A percentile compares a stretch with the other conserved stretches of the same genome.
These are phyloP conservation scores for Botrytis byssoidea DNA, from an alignment of 2,329 filamentous ascomycete genomes.

Conservation along the genomic window DNA sequence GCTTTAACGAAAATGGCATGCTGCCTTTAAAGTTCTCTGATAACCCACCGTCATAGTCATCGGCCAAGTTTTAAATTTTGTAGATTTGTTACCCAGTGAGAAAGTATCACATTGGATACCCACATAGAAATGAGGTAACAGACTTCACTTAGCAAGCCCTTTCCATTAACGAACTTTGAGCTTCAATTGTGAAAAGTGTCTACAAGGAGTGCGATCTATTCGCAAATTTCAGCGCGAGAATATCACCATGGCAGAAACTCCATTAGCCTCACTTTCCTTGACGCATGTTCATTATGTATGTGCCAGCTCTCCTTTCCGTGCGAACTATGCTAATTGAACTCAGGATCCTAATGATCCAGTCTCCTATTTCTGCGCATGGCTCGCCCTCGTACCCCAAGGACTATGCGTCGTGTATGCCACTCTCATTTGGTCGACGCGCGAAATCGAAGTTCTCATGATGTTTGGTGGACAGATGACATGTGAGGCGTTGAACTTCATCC, in stretches of 20 bases:
- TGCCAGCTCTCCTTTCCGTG: slow-evolving; percentile 24
- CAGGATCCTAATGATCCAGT: slow-evolving; percentile 82
- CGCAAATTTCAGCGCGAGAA: neutral
- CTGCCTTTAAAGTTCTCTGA: slow-evolving; percentile 12
- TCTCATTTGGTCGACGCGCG: slow-evolving; percentile 85
- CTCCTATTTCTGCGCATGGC: slow-evolving; percentile 87
- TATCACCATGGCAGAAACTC: slow-evolving; percentile 44
- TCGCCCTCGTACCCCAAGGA: slow-evolving; percentile 89
- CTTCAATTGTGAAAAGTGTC: neutral
- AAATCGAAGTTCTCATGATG: slow-evolving; percentile 85
- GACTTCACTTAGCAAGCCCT: neutral
- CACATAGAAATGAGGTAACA: neutral
- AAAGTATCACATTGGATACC: neutral
- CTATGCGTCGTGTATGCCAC: slow-evolving; percentile 88
- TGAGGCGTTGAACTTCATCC: slow-evolving; percentile 82
- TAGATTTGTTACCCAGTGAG: neutral
- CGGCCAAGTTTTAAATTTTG: neutral
- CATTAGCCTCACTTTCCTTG: slow-evolving; percentile 84
- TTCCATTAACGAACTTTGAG: neutral
- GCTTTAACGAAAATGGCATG: slow-evolving; percentile 21
- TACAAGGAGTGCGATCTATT: neutral
- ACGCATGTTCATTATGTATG: slow-evolving; percentile 95
- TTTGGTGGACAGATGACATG: slow-evolving; percentile 89
- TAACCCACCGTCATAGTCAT: neutral
- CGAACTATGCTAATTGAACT: slow-evolving; percentile 21